Evolutionary conservation across 176 grass and related monocot genomes (phyloP).

Genomic region (Oryza rufipogon): DNA sequence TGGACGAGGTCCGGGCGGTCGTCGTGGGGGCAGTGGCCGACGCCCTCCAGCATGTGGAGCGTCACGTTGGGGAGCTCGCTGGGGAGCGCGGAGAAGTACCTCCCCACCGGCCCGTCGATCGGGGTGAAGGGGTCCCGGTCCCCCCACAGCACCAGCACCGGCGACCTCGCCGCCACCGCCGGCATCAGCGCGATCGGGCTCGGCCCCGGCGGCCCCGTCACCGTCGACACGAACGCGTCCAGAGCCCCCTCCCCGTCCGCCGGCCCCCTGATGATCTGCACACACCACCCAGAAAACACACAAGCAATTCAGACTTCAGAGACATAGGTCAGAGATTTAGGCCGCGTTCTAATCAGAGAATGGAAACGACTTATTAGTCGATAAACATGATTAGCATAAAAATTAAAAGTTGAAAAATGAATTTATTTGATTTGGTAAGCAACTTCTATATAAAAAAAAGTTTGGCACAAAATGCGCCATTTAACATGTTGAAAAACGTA

Average conservation of each 20-base stretch:
- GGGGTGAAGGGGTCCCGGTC: conserved; percentile 89
- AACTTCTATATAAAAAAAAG: too few relatives aligned
- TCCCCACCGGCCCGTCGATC: conserved; percentile 88
- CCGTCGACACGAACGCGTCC: conserved; percentile 90
- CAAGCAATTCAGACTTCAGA: not conserved
- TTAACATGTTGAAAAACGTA: too few relatives aligned
- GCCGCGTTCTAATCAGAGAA: too few relatives aligned
- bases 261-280: conserved; percentile 72
- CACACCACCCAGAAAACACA: not conserved
- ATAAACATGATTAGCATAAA: too few relatives aligned
- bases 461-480: too few relatives aligned
- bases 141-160: conserved; percentile 82
- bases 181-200: conserved; percentile 77
- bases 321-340: not conserved
- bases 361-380: too few relatives aligned
- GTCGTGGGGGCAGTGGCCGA: conserved; percentile 93
- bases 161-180: conserved; percentile 51
- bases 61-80: conserved; percentile 60
- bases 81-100: conserved; percentile 72
- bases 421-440: too few relatives aligned
- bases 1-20: conserved; percentile 86
- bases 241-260: conserved; percentile 73
- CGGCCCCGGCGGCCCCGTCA: conserved; percentile 80
- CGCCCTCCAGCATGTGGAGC: conserved; percentile 68
- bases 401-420: too few relatives aligned